Evolutionary conservation across 768 basidiomycete genomes (phyloP).

Genomic region (Hebeloma cylindrosporum): DNA sequence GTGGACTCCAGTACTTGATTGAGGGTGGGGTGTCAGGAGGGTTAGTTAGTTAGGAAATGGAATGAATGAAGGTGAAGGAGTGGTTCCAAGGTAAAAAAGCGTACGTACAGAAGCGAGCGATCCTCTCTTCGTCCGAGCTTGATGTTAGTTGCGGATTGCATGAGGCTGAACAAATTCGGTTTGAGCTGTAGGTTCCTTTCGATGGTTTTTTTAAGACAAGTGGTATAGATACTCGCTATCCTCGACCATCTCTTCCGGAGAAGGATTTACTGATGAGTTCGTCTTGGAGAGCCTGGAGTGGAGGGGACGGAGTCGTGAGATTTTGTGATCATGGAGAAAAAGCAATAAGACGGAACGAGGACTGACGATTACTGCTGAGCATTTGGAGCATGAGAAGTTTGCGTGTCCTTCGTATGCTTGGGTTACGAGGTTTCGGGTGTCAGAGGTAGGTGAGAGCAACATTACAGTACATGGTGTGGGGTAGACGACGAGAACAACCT

Average conservation of each 20-base stretch:
- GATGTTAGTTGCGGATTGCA: conserved; percentile 77
- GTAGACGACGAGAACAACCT: background rate
- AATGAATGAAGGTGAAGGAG: background rate
- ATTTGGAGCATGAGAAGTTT: conserved; percentile 66
- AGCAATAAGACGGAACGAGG: conserved; percentile 2
- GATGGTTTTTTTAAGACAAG: background rate
- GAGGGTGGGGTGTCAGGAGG: background rate
- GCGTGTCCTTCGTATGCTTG: conserved; percentile 65
- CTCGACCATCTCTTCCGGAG: conserved; percentile 79
- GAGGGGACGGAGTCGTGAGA: background rate
- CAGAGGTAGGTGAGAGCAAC: conserved; percentile 31
- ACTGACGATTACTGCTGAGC: conserved; percentile 69
- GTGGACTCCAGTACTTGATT: conserved; percentile 70
- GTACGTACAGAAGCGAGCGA: conserved; percentile 65
- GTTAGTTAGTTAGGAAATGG: background rate
- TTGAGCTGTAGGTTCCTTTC: background rate
- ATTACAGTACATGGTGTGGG: background rate
- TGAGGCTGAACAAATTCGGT: conserved; percentile 45
- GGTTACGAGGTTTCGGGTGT: conserved; percentile 57
- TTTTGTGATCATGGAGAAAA: background rate
- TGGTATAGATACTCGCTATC: conserved; percentile 55
- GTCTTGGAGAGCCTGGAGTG: conserved; percentile 68
- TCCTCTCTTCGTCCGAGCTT: conserved; percentile 75
- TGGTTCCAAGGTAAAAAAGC: no score
- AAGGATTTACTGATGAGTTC: conserved; percentile 85